A percentile compares a stretch with the other conserved stretches of the same genome.
phyloP scores from a whole-genome alignment of 176 grass and related monocot genomes.

The Phyllostachys edulis region DNA sequence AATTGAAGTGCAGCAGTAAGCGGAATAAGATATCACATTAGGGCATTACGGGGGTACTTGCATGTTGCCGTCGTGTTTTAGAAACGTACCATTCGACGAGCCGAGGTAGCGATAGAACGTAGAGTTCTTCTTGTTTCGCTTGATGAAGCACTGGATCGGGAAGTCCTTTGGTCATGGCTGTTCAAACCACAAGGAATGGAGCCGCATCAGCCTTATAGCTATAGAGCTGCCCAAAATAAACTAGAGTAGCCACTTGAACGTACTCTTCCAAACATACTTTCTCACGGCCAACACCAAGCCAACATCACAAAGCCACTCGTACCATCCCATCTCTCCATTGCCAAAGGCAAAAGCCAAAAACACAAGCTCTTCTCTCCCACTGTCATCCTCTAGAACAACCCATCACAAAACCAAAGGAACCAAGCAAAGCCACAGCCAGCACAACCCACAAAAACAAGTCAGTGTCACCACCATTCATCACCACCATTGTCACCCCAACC shows the following conservation, averaged over 20 bases:
- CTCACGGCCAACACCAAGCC: too few relatives aligned
- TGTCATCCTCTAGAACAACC: too few relatives aligned
- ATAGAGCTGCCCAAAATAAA: not conserved
- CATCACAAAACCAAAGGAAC: too few relatives aligned
- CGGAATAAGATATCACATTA: not conserved
- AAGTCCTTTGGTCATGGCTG: slow-evolving; percentile 62
- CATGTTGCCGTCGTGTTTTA: not conserved
- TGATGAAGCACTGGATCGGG: slow-evolving; percentile 61
- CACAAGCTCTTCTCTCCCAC: too few relatives aligned
- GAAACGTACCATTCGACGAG: slow-evolving; percentile 48
- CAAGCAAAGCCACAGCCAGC: too few relatives aligned
- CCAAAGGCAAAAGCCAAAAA: too few relatives aligned
- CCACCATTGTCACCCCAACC: too few relatives aligned
- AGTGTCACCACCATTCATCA: too few relatives aligned
- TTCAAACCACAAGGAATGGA: slow-evolving; percentile 22
- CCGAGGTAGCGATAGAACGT: slow-evolving; percentile 58
- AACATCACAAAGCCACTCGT: too few relatives aligned
- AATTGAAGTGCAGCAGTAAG: not conserved
- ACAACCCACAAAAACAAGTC: too few relatives aligned
- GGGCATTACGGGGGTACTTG: not conserved
- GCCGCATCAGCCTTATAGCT: not conserved
- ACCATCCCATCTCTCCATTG: too few relatives aligned
- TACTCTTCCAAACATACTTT: not conserved
- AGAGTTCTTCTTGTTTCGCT: slow-evolving; percentile 61
- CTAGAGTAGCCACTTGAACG: not conserved